Evolutionary conservation across 768 basidiomycete species (phyloP).

Genomic region (Lactifluus pinguis): DNA sequence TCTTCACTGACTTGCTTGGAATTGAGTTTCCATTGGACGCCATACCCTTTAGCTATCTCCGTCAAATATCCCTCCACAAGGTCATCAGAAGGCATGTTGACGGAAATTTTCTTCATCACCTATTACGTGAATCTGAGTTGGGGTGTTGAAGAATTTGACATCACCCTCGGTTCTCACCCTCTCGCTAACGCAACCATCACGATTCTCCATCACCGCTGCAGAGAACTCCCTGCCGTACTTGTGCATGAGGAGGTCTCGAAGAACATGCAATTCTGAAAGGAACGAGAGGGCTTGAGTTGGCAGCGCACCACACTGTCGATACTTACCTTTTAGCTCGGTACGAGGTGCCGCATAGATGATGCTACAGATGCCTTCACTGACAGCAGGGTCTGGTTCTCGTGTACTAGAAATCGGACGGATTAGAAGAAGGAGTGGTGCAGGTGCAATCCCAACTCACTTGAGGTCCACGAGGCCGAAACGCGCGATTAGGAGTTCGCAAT

Average conservation of each 20-base stretch:
- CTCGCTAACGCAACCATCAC: slow-evolving; percentile 68
- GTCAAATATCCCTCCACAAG: slow-evolving; percentile 82
- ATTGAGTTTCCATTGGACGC: slow-evolving; percentile 54
- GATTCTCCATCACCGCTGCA: slow-evolving; percentile 77
- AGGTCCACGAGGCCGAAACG: slow-evolving; percentile 89
- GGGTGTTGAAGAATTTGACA: not conserved
- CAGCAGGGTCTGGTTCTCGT: slow-evolving; percentile 80
- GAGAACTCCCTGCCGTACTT: slow-evolving; percentile 93
- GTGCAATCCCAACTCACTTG: slow-evolving; percentile 42
- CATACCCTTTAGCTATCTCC: slow-evolving; percentile 87
- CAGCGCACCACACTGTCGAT: not conserved
- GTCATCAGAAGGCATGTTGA: slow-evolving; percentile 58
- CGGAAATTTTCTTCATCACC: slow-evolving; percentile 67
- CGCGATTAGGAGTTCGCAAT: slow-evolving; percentile 88
- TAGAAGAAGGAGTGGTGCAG: not conserved
- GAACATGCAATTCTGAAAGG: slow-evolving; percentile 67
- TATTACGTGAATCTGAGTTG: slow-evolving; percentile 24
- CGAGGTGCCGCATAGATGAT: slow-evolving; percentile 88
- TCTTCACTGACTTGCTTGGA: slow-evolving; percentile 20
- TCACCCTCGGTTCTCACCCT: slow-evolving; percentile 44
- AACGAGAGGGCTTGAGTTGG: not conserved
- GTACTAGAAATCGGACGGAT: slow-evolving; percentile 33
- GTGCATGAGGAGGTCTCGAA: slow-evolving; percentile 92
- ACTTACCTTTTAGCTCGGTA: slow-evolving; percentile 78
- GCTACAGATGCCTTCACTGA: slow-evolving; percentile 77